Evolutionary conservation across 306 rosid genomes (phyloP).

Genomic region (Lathyrus oleraceus): DNA sequence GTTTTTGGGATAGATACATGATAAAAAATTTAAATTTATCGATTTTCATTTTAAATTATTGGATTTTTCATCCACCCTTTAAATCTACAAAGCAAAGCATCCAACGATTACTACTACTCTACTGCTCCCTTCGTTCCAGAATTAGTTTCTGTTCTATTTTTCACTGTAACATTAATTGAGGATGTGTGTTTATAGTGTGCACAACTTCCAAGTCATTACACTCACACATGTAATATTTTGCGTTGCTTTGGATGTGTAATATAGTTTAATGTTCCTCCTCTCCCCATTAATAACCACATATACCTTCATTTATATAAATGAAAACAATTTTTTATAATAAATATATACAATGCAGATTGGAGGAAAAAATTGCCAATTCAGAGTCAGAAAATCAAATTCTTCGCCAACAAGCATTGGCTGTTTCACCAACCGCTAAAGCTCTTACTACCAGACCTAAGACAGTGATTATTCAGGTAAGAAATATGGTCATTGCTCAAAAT

Average conservation of each 20-base stretch:
- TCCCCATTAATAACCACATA: slow-evolving; percentile 6
- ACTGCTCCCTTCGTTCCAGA: not conserved
- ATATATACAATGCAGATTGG: slow-evolving; percentile 65
- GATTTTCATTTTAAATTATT: slow-evolving; percentile 13
- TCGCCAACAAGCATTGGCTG: slow-evolving; percentile 98
- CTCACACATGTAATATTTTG: not conserved
- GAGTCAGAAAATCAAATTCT: slow-evolving; percentile 99
- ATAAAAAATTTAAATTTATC: not conserved
- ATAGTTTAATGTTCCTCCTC: slow-evolving; percentile 8
- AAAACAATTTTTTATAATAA: slow-evolving; percentile 22
- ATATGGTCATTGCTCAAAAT: slow-evolving; percentile 22
- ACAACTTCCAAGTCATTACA: not conserved
- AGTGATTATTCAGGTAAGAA: slow-evolving; percentile 79
- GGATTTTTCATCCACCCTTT: slow-evolving; percentile 5
- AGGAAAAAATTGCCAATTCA: slow-evolving; percentile 90
- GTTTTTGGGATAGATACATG: slow-evolving; percentile 17
- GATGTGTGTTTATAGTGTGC: not conserved
- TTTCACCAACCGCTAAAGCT: slow-evolving; percentile 86
- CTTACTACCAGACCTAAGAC: slow-evolving; percentile 79
- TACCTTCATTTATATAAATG: slow-evolving; percentile 19
- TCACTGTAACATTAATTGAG: not conserved
- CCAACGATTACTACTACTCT: not conserved
- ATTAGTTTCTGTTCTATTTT: not conserved
- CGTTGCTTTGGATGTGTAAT: slow-evolving; percentile 15
- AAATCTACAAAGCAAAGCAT: slow-evolving; percentile 10